phyloP scores from a whole-genome alignment of 1,284 basidiomycete genomes.

The Wallemia hederae region DNA sequence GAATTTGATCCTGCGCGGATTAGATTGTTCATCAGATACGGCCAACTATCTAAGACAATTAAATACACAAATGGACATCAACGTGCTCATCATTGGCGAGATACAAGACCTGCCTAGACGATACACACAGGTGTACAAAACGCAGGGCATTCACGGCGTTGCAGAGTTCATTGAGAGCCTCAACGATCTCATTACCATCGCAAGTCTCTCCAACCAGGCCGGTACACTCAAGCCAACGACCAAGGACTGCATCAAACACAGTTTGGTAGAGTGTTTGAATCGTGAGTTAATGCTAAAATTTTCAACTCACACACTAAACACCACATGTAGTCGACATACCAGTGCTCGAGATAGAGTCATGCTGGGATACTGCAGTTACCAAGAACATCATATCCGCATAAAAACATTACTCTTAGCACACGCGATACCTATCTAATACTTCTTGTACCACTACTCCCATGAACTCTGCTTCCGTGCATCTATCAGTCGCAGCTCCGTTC shows the following conservation, averaged over 20 bases:
- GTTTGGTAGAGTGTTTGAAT: neutral
- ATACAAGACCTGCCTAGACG: neutral
- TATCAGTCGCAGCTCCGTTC: neutral
- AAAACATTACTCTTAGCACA: neutral
- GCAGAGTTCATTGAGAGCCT: neutral
- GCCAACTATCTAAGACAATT: too few species aligned
- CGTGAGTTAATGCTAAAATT: neutral
- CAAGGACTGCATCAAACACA: neutral
- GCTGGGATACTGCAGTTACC: neutral
- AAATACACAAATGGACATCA: neutral
- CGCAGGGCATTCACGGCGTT: neutral
- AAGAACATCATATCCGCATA: neutral
- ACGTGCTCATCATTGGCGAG: neutral
- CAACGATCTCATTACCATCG: neutral
- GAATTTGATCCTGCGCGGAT: too few species aligned
- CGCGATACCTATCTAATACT: neutral
- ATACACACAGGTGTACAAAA: neutral
- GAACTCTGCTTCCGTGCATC: neutral
- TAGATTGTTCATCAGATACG: too few species aligned
- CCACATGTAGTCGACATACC: neutral
- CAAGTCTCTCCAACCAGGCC: neutral
- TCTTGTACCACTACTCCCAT: neutral
- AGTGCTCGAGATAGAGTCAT: neutral
- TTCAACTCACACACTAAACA: neutral
- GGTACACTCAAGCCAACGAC: neutral